phyloP scores from a whole-genome alignment of 805 yeast species.

The Debaryomyces maramus region DNA sequence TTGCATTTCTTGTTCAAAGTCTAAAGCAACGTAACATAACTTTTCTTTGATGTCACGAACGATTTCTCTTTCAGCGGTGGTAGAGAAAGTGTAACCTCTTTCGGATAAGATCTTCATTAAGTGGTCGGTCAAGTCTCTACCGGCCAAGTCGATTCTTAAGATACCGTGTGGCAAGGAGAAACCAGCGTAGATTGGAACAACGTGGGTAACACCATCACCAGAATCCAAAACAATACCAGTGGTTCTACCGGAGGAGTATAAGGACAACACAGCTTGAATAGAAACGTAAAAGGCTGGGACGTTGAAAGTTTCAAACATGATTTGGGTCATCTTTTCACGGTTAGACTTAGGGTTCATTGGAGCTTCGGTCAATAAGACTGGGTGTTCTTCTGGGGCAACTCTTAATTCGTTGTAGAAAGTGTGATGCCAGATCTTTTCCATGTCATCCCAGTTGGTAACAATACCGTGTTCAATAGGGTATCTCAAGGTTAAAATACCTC shows the following conservation, averaged over 20 bases:
- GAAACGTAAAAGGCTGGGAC: slow-evolving; percentile 99
- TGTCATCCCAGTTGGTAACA: slow-evolving; percentile 79
- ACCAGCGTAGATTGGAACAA: slow-evolving; percentile 99
- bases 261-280: slow-evolving; percentile 96
- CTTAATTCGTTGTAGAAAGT: slow-evolving; percentile 99
- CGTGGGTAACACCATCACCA: slow-evolving; percentile 99
- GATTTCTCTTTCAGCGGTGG: slow-evolving; percentile 99
- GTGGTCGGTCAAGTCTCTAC: slow-evolving; percentile 99
- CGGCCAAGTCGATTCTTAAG: slow-evolving; percentile 97
- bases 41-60: slow-evolving; percentile 94
- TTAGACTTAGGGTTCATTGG: slow-evolving; percentile 99
- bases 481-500: slow-evolving; percentile 98
- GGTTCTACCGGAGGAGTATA: slow-evolving; percentile 99
- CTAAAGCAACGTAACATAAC: slow-evolving; percentile 98
- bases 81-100: slow-evolving; percentile 98
- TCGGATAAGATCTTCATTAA: slow-evolving; percentile 97
- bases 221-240: slow-evolving; percentile 99
- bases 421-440: slow-evolving; percentile 99
- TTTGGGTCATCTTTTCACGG: slow-evolving; percentile 99
- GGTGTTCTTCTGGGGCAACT: slow-evolving; percentile 99
- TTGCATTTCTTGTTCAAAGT: slow-evolving; percentile 99
- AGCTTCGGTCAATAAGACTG: slow-evolving; percentile 98
- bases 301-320: slow-evolving; percentile 98
- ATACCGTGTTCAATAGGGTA: slow-evolving; percentile 98
- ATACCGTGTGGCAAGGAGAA: slow-evolving; percentile 99